These are phyloP conservation scores for Aspergillus bombycis DNA, from an alignment of 2,329 filamentous ascomycete genomes.

Conservation along the genomic window DNA sequence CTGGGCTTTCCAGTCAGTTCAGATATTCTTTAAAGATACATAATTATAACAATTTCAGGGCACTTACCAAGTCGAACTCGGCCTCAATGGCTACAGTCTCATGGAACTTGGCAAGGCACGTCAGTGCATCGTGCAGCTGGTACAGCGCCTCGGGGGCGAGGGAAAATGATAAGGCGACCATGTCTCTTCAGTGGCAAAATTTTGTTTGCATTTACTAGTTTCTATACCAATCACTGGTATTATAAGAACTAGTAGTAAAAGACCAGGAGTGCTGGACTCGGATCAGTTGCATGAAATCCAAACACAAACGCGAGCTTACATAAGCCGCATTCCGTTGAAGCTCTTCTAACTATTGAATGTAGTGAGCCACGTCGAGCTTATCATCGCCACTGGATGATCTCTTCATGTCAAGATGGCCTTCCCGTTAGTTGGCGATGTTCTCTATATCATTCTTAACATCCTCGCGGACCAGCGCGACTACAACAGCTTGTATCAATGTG, in stretches of 20 bases:
- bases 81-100: slow-evolving; percentile 66
- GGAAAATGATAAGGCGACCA: slow-evolving; percentile 53
- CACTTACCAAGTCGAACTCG: slow-evolving; percentile 57
- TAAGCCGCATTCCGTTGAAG: slow-evolving; percentile 4
- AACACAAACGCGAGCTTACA: slow-evolving; percentile 17
- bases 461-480: slow-evolving; percentile 29
- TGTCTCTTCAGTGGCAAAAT: not conserved
- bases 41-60: not conserved
- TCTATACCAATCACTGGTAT: no score
- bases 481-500: slow-evolving; percentile 33
- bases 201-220: not conserved
- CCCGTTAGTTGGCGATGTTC: slow-evolving; percentile 27
- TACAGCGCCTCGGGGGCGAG: slow-evolving; percentile 59
- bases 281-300: not conserved
- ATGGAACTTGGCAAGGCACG: slow-evolving; percentile 66
- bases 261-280: not conserved
- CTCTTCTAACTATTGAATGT: no score
- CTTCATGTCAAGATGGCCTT: slow-evolving; percentile 21
- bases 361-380: not conserved
- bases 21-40: not conserved
- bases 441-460: slow-evolving; percentile 32
- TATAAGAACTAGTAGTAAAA: not conserved
- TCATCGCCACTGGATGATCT: not conserved
- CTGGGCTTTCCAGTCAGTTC: slow-evolving; percentile 38
- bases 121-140: slow-evolving; percentile 61